phyloP scores from a whole-genome alignment of 1,284 basidiomycete genomes.

The Sporisorium reilianum region DNA sequence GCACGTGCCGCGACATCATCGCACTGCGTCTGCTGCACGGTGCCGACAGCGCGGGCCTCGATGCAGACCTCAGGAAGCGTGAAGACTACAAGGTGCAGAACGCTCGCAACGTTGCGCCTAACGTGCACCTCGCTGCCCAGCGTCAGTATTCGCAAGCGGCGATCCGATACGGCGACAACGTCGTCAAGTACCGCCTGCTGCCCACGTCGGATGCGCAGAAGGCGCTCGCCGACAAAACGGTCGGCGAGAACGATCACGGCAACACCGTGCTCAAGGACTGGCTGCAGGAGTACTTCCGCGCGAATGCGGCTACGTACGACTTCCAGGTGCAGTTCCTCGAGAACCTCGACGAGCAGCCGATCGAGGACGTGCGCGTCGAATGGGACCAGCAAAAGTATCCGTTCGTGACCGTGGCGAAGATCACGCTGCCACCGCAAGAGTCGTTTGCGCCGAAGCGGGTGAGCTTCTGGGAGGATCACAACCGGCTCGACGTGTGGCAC shows the following conservation, averaged over 20 bases:
- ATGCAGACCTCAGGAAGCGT: conserved; percentile 46
- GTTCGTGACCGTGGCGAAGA: conserved; percentile 51
- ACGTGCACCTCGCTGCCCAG: conserved; percentile 51
- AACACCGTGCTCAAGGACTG: conserved; percentile 39
- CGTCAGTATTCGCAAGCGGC: conserved; percentile 59
- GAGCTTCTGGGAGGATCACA: conserved; percentile 59
- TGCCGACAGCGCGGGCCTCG: conserved; percentile 32
- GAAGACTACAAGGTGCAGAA: conserved; percentile 57
- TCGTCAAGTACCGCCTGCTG: conserved; percentile 59
- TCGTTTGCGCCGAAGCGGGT: conserved; percentile 48
- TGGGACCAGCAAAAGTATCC: conserved; percentile 62
- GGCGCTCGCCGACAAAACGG: conserved; percentile 24
- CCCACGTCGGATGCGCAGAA: conserved; percentile 45
- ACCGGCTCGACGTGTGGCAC: conserved; percentile 59
- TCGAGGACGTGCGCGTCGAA: conserved; percentile 53
- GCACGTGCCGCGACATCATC: conserved; percentile 42
- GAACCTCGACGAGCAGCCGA: conserved; percentile 57
- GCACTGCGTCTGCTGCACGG: conserved; percentile 50
- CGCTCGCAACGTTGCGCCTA: conserved; percentile 51
- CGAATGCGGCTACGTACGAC: conserved; percentile 50
- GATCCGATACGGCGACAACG: conserved; percentile 59
- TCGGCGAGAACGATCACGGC: conserved; percentile 35
- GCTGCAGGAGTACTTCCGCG: conserved; percentile 38
- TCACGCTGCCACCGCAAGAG: conserved; percentile 58
- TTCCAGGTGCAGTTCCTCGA: conserved; percentile 61